phyloP scores from a whole-genome alignment of 176 grass and related monocot genomes.

The Oryza australiensis region DNA sequence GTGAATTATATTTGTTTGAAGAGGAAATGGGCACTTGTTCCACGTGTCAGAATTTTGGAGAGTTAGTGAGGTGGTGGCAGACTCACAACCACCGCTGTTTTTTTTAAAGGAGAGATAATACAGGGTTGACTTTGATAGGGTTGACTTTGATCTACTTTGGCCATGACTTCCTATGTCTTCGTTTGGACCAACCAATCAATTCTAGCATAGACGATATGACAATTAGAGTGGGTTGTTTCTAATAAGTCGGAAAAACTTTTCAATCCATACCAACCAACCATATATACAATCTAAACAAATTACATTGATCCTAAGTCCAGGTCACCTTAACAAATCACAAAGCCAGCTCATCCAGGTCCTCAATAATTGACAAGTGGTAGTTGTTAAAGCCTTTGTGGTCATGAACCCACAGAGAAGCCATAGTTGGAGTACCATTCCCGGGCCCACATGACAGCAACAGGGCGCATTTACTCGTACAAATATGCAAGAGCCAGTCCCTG shows the following conservation, averaged over 20 bases:
- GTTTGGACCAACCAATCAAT: no score
- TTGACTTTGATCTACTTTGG: not conserved
- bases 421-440: not conserved
- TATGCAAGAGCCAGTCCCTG: not conserved
- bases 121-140: not conserved
- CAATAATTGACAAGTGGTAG: not conserved
- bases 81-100: no score
- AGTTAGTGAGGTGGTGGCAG: no score
- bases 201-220: not conserved
- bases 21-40: no score
- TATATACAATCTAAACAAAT: not conserved
- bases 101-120: no score
- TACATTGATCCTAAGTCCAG: not conserved
- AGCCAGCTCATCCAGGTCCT: not conserved
- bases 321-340: not conserved
- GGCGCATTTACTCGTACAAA: not conserved
- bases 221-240: not conserved
- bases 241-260: not conserved
- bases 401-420: not conserved
- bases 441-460: constrained; percentile 5
- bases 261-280: not conserved
- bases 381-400: not conserved
- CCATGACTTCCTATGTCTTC: not conserved
- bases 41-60: no score
- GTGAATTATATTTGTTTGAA: no score